Evolutionary conservation across 2,329 filamentous ascomycete species (phyloP), one percentile per base, ranked within the genome.

Genomic region (Xylariaceae sp.): DNA sequence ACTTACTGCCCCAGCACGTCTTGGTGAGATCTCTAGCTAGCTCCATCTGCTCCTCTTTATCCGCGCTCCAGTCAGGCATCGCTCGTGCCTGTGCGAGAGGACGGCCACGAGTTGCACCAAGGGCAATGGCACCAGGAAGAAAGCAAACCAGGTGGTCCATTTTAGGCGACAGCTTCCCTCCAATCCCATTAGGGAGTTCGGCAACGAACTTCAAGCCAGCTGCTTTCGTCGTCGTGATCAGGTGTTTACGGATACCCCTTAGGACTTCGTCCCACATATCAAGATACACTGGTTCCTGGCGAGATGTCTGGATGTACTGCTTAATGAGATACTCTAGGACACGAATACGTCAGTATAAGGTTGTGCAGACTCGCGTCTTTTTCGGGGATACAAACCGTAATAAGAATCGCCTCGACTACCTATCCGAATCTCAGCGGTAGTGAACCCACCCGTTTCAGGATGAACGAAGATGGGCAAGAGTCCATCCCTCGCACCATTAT

Each of bases 131-230:
- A 6, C 94, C 94, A 0, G 93, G 92, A 82, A 96, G 87, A 80
- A 97, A 98, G 77, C 94, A 97, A 28, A 96, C 93, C 2, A 97
- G 82, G 69, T 98, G 94, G 71, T 97, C 94, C 92, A 98, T 97
- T 75, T 98, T 98, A 17, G 92, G 88, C 11, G 84, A 87, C 19
- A 96, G 73, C 0, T 78, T 68, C 6, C 80, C 79, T n/a, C 81
- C 73, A 3, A 98, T 77, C 3, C 94, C 94, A 40, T 80, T 78
- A 0, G 91, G 92, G 9, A 91, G 85, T 75, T 98, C 94, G 33
- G 86, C 94, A 14, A 98, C 83, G 45, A 97, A 86, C 21, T 92
- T 96, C 61, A 96, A 86, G 48, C 89, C 86, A 1, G 87, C 86
- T 3, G 87, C 83, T 59, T 87, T 83, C 2, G 91, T 92, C 75